Evolutionary conservation across 1,284 basidiomycete genomes (phyloP), one percentile per base, ranked within the genome.

Genomic region (Lentinula novae-zelandiae): DNA sequence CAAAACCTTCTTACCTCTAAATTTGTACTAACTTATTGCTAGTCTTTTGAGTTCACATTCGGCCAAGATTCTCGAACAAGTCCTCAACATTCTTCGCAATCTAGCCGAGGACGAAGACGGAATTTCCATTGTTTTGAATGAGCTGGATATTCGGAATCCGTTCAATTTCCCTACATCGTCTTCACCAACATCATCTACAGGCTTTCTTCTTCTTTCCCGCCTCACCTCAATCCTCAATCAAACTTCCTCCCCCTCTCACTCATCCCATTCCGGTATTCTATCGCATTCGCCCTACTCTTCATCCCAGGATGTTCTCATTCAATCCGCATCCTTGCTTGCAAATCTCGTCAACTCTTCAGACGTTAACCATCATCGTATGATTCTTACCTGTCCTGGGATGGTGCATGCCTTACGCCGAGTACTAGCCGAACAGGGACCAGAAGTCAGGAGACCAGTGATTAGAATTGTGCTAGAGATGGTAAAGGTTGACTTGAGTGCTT

Each of bases 41-140:
- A 60, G 27, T 44, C n/a, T 33, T n/a, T 10, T 58, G 6, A 58
- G 20, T 27, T 44, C 51, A 42, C 27, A 15, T 15, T n/a, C 48
- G 7, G 12, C 38, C 62, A 87, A 85, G 34, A 72, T 86, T 34
- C 70, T 85, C 1, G 68, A 72, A 67, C 90, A 92, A 66, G 85
- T 83, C 0, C 78, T 86, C 62, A 81, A 82, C 62, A 76, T 90
- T 34, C 65, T 88, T 6, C 77, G 82, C 8, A 89, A 92, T 67
- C 70, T 91, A 10, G 80, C 86, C 0, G 84, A 86, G 61, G 75
- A 81, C 60, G 82, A 85, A 57, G 77, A 79, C 6, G 85, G 87
- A 17, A 44, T 46, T 46, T 17, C 39, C 27, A 44, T 56, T 27
- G 31, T 56, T n/a, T 27, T 56, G 7, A 31, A 44, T 34, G 54